Conservation (phyloP, 2,329 filamentous ascomycete genomes). For the Botryosphaeria dothidea region DNA sequence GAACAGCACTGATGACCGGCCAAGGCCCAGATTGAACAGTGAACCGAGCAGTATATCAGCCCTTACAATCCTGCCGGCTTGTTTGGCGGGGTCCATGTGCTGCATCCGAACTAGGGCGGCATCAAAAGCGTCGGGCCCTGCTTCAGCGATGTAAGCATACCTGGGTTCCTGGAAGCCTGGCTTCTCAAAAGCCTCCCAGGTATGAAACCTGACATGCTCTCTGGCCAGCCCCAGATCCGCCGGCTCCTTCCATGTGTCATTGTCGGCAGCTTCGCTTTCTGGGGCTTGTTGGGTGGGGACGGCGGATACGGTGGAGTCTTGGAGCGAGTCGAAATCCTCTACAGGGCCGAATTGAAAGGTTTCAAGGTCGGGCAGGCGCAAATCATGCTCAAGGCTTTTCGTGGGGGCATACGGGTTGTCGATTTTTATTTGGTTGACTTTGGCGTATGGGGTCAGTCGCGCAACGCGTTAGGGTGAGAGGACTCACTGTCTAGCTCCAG, state of each 20-base stretch:
- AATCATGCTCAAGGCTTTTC: conserved; percentile 33
- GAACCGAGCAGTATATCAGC: conserved; percentile 47
- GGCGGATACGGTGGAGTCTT: conserved; percentile 32
- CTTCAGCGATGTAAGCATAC: conserved; percentile 67
- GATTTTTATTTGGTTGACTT: conserved; percentile 38
- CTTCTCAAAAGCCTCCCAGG: conserved; percentile 68
- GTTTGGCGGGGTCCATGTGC: conserved; percentile 42
- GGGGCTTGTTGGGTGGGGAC: conserved; percentile 22
- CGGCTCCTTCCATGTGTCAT: conserved; percentile 43
- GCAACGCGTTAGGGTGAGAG: conserved; percentile 29
- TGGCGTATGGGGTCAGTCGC: conserved; percentile 24
- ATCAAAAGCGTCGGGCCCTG: conserved; percentile 66
- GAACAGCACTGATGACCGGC: conserved; percentile 72
- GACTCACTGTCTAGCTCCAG: conserved; percentile 38
- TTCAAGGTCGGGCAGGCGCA: conserved; percentile 41
- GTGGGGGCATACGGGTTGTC: conserved; percentile 43
- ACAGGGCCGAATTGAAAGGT: conserved; percentile 42
- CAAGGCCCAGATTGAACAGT: conserved; percentile 67
- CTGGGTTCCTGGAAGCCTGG: conserved; percentile 40
- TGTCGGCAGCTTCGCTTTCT: conserved; percentile 30
- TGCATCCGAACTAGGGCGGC: conserved; percentile 47
- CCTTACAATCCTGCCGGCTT: conserved; percentile 40
- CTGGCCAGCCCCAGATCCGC: conserved; percentile 33
- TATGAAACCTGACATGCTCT: conserved; percentile 50
- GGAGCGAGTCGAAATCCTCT: conserved; percentile 34